A percentile compares a stretch with the other conserved stretches of the same genome.
These are phyloP conservation scores for Rossbeevera mucosa DNA, from an alignment of 768 basidiomycete species.

Conservation along the genomic window DNA sequence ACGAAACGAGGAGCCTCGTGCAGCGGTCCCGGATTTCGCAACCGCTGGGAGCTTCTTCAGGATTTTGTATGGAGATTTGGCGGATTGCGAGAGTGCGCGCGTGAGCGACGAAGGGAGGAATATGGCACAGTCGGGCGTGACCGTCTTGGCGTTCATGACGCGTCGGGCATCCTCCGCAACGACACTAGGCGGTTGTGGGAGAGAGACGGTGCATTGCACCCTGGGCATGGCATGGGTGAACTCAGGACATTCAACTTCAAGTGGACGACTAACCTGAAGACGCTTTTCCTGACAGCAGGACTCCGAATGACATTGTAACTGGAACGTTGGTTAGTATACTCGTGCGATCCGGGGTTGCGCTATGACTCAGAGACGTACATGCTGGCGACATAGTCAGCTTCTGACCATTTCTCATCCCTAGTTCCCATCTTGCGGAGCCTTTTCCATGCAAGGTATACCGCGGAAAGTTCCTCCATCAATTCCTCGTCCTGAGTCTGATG, in stretches of 20 bases:
- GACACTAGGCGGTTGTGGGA: slow-evolving; percentile 40
- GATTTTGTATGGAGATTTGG: slow-evolving; percentile 44
- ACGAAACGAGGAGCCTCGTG: slow-evolving; percentile 44
- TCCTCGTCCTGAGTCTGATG: slow-evolving; percentile 16
- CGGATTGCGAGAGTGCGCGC: slow-evolving; percentile 39
- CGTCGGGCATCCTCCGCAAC: slow-evolving; percentile 30
- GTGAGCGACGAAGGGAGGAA: slow-evolving; percentile 40
- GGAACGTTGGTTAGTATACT: background rate
- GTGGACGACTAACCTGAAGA: slow-evolving; percentile 34
- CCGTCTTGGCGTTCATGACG: slow-evolving; percentile 43
- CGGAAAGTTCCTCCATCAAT: slow-evolving; percentile 36
- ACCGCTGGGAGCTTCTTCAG: slow-evolving; percentile 40
- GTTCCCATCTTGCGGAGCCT: slow-evolving; percentile 40
- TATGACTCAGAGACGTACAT: slow-evolving; percentile 42
- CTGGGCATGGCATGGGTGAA: slow-evolving; percentile 30
- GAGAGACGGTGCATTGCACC: slow-evolving; percentile 44
- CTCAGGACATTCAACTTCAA: background rate
- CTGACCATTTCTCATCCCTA: slow-evolving; percentile 45
- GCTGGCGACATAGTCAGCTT: slow-evolving; percentile 52
- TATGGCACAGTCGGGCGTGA: slow-evolving; percentile 46
- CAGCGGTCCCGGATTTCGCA: slow-evolving; percentile 34
- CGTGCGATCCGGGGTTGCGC: background rate
- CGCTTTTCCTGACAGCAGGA: slow-evolving; percentile 39
- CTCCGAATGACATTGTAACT: slow-evolving; percentile 50
- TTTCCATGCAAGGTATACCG: slow-evolving; percentile 44